phyloP scores from a whole-genome alignment of 768 basidiomycete species.

The Roridomyces roridus region DNA sequence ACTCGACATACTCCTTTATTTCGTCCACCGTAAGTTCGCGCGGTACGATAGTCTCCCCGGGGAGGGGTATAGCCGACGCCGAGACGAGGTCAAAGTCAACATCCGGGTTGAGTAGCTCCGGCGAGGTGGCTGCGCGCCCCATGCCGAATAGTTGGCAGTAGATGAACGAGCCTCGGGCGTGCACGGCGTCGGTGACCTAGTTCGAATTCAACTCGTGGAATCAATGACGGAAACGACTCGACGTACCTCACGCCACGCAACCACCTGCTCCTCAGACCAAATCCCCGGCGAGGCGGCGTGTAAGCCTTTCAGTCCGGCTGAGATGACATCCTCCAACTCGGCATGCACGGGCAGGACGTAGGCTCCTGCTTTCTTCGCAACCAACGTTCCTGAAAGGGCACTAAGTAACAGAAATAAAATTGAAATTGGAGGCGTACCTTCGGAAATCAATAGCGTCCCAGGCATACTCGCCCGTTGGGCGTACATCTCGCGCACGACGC shows the following conservation, averaged over 20 bases:
- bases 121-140: conserved; percentile 7
- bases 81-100: conserved; percentile 12
- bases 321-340: neutral
- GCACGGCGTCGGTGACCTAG: conserved; percentile 10
- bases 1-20: conserved; percentile 3
- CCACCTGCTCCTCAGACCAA: conserved; percentile 6
- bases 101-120: conserved; percentile 1
- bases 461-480: conserved; percentile 32
- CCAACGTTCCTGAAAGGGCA: neutral
- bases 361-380: neutral
- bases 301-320: neutral
- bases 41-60: conserved; percentile 1
- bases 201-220: neutral
- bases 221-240: neutral
- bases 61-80: conserved; percentile 10
- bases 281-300: conserved; percentile 9
- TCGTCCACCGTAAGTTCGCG: conserved; percentile 3
- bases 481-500: conserved; percentile 32
- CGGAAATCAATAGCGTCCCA: conserved; percentile 44
- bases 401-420: no score
- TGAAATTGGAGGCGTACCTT: no score
- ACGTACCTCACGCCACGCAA: conserved; percentile 5
- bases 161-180: conserved; percentile 1
- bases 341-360: neutral
- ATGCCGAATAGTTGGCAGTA: conserved; percentile 13